Evolutionary conservation across 805 yeast species (phyloP).

Genomic region (Yarrowia sp.): DNA sequence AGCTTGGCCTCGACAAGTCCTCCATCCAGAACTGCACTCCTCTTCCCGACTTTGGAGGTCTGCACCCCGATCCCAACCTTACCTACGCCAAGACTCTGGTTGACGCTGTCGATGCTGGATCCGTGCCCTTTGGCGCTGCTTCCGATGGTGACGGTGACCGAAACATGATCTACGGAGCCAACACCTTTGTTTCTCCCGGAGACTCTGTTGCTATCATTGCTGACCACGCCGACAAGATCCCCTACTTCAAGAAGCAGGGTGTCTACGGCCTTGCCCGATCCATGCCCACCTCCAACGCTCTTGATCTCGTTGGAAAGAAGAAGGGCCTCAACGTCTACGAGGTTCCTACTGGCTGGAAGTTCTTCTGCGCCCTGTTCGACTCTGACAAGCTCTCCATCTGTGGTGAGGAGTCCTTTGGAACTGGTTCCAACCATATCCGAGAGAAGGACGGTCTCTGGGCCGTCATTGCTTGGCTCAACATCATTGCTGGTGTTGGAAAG

Average conservation of each 20-base stretch:
- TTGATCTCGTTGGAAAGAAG: slow-evolving; percentile 82
- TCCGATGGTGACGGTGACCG: slow-evolving; percentile 99
- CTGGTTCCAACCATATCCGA: slow-evolving; percentile 95
- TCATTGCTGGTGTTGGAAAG: slow-evolving; percentile 75
- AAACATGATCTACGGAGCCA: slow-evolving; percentile 96
- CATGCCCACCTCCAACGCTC: slow-evolving; percentile 95
- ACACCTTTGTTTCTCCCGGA: slow-evolving; percentile 95
- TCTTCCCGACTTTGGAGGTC: slow-evolving; percentile 89
- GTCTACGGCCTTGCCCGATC: slow-evolving; percentile 92
- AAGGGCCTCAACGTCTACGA: slow-evolving; percentile 78
- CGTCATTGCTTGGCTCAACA: slow-evolving; percentile 93
- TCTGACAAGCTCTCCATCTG: slow-evolving; percentile 91
- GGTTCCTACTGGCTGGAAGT: slow-evolving; percentile 99
- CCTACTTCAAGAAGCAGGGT: slow-evolving; percentile 85
- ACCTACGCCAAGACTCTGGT: slow-evolving; percentile 91
- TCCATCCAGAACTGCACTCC: slow-evolving; percentile 79
- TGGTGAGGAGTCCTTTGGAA: slow-evolving; percentile 98
- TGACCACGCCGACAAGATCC: slow-evolving; percentile 85
- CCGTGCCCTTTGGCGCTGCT: slow-evolving; percentile 94
- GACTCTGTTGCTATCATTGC: slow-evolving; percentile 97
- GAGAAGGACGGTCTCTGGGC: slow-evolving; percentile 99
- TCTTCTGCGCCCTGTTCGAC: slow-evolving; percentile 93
- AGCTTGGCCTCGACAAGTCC: slow-evolving; percentile 69
- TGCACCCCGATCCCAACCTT: slow-evolving; percentile 97
- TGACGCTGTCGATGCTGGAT: slow-evolving; percentile 73